phyloP scores from a whole-genome alignment of 768 basidiomycete species.

The Pisolithus marmoratus region DNA sequence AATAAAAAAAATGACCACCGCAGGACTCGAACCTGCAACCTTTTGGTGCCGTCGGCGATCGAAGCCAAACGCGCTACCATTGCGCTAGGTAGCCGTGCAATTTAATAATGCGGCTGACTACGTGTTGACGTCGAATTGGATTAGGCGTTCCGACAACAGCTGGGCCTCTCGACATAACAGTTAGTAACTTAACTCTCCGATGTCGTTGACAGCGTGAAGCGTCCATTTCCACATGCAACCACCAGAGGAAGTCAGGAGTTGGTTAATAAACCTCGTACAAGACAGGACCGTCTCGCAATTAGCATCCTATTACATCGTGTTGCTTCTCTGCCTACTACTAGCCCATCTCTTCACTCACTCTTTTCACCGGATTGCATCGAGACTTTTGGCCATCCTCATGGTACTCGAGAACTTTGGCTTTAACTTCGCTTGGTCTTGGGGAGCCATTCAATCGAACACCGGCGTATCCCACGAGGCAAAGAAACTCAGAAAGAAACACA shows the following conservation, averaged over 20 bases:
- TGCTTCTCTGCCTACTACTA: conserved; percentile 40
- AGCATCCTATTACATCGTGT: conserved; percentile 44
- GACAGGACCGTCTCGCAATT: conserved; percentile 48
- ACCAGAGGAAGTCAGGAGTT: conserved; percentile 34
- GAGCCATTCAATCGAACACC: conserved; percentile 20
- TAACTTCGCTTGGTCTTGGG: conserved; percentile 62
- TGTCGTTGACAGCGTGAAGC: conserved; percentile 22
- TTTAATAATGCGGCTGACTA: too few relatives aligned
- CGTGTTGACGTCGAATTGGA: too few relatives aligned
- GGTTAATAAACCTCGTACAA: conserved; percentile 33
- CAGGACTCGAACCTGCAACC: conserved; percentile 97
- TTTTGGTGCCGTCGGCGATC: conserved; percentile 78
- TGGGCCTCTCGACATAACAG: neutral
- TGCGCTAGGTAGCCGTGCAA: conserved; percentile 72
- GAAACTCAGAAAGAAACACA: conserved; percentile 44
- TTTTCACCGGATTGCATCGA: conserved; percentile 25
- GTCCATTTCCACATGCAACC: conserved; percentile 36
- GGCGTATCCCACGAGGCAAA: conserved; percentile 30
- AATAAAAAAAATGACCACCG: conserved; percentile 58
- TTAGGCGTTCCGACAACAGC: too few relatives aligned
- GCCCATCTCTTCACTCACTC: conserved; percentile 27
- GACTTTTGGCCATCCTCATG: conserved; percentile 34
- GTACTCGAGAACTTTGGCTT: conserved; percentile 54
- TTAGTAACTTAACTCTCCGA: conserved; percentile 12
- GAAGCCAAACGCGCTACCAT: conserved; percentile 97